A percentile compares a stretch with the other conserved stretches of the same genome.
These are phyloP conservation scores for Lizonia empirigonia DNA, from an alignment of 2,329 filamentous ascomycete genomes.

Conservation along the genomic window DNA sequence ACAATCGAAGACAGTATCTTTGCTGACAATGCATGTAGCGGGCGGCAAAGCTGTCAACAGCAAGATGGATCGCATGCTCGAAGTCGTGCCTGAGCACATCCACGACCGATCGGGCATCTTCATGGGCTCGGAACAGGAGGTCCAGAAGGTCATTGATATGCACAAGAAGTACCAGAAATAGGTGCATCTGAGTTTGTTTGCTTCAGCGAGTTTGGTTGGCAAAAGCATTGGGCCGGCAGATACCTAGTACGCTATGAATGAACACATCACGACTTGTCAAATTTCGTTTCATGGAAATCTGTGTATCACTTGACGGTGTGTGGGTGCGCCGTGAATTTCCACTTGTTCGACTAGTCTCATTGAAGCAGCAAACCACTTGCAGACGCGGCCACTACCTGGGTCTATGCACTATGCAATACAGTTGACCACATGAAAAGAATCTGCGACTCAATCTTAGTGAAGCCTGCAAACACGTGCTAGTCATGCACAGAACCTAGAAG, in stretches of 20 bases:
- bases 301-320: too few relatives aligned
- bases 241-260: constrained; percentile 6
- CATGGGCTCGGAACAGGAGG: constrained; percentile 90
- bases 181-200: not conserved
- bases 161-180: constrained; percentile 64
- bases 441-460: too few relatives aligned
- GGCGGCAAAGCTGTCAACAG: constrained; percentile 92
- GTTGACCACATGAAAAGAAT: too few relatives aligned
- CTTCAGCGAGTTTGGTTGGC: constrained; percentile 3
- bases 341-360: too few relatives aligned
- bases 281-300: too few relatives aligned
- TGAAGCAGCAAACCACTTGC: too few relatives aligned
- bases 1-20: too few relatives aligned
- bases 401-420: too few relatives aligned
- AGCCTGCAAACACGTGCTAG: too few relatives aligned
- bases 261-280: constrained; percentile 1
- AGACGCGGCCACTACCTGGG: too few relatives aligned
- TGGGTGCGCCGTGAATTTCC: not conserved
- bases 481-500: too few relatives aligned
- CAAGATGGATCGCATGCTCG: constrained; percentile 88
- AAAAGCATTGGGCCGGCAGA: constrained; percentile 10
- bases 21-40: constrained; percentile 58
- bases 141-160: constrained; percentile 90
- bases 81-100: constrained; percentile 87
- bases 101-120: constrained; percentile 97